These are phyloP conservation scores for Boeremia exigua DNA, from an alignment of 2,329 filamentous ascomycete genomes.

Conservation along the genomic window DNA sequence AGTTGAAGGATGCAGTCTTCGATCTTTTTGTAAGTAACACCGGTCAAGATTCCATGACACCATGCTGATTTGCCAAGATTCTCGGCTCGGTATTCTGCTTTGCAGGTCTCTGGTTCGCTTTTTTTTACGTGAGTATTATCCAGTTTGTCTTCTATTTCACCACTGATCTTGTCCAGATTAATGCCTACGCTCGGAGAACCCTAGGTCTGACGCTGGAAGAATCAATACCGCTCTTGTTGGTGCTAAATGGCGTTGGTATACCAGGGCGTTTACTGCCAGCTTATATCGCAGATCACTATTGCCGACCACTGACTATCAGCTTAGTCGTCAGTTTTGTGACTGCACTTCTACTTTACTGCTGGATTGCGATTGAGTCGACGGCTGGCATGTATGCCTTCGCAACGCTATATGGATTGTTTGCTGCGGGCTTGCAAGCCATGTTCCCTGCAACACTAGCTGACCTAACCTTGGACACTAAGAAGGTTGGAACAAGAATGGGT, in stretches of 20 bases:
- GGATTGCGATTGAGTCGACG: not conserved
- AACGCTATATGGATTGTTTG: not conserved
- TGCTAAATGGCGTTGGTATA: not conserved
- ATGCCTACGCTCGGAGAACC: not conserved
- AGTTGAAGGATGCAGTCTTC: conserved; percentile 27
- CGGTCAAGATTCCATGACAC: conserved; percentile 25
- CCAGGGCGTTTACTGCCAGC: not conserved
- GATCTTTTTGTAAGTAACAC: conserved; percentile 22
- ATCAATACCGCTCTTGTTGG: not conserved
- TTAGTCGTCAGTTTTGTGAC: not conserved
- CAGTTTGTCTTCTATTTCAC: not conserved
- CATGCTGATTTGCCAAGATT: conserved; percentile 38
- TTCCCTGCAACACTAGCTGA: not conserved
- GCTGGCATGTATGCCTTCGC: not conserved
- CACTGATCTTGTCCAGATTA: not conserved
- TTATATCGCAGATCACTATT: not conserved
- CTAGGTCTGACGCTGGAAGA: not conserved
- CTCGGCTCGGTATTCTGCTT: conserved; percentile 37
- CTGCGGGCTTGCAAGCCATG: not conserved
- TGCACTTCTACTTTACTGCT: not conserved
- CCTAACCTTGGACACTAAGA: not conserved
- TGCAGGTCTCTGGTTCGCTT: conserved; percentile 47
- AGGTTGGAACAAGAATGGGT: not conserved
- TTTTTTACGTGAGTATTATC: conserved; percentile 39
- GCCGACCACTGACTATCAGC: not conserved